Evolutionary conservation across 495 filamentous ascomycete species (phyloP), one percentile per base, ranked within the genome.

Genomic region (Oidiodendron maius): DNA sequence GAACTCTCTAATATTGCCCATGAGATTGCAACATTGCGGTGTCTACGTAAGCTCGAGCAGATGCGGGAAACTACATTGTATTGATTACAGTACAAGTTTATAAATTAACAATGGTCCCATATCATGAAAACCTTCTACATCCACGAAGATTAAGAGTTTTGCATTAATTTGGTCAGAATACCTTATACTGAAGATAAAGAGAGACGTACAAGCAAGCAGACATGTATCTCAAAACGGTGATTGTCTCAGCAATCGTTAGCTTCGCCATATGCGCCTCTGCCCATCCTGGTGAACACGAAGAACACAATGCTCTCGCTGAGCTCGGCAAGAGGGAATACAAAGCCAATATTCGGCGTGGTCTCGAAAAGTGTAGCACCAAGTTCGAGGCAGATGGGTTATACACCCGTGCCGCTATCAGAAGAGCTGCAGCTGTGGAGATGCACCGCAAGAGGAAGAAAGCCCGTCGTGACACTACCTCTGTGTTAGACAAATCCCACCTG

Each of bases 401-500:
- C 17, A 24, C 48, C 10, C 40, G 32, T 6, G 40, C 47, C n/a
- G 35, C 23, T 9, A 39, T 30, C 24, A 36, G 47, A 32, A 36
- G 47, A 8, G 37, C 42, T 15, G 47, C 47, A 26, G 37, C 39
- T n/a, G 47, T 50, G 4, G 37, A 26, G 12, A 50, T 24, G 28
- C 28, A 32, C 4, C 30, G 16, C 20, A 50, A 22, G 17, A 20
- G 42, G 40, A 18, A 21, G 21, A n/a, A n/a, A n/a, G n/a, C n/a
- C n/a, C n/a, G n/a, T n/a, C 62, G 5, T 63, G 69, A 20, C 62
- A 23, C 63, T 2, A 60, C 62, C 26, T 44, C 44, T 6, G 48
- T 58, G 12, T 23, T 73, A 6, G 56, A 48, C 36, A 69, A 61
- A 9, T 61, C 61, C 32, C 65, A 67, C 42, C 34, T 68, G 21